These are phyloP conservation scores for Agaricus sinodeliciosus DNA, from an alignment of 768 basidiomycete genomes.

Conservation along the genomic window DNA sequence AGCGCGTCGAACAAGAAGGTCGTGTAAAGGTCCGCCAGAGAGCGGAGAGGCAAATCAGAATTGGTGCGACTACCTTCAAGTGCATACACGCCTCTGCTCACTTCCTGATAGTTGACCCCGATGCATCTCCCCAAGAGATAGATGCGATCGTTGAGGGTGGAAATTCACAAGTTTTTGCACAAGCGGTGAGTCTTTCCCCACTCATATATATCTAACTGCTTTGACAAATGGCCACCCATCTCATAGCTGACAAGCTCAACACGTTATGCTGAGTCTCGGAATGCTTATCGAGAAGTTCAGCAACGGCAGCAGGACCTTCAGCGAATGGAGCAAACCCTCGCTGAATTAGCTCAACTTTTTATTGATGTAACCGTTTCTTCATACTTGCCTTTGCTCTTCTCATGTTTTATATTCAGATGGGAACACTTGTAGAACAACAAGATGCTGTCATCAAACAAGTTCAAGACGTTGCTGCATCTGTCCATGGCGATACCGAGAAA, in stretches of 20 bases:
- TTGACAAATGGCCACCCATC: background rate
- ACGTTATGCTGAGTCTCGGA: constrained; percentile 76
- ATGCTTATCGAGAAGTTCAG: constrained; percentile 84
- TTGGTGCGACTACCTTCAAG: too few relatives aligned
- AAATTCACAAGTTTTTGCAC: constrained; percentile 68
- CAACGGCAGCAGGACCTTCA: constrained; percentile 81
- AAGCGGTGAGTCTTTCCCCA: constrained; percentile 43
- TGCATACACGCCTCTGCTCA: too few relatives aligned
- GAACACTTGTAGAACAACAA: constrained; percentile 70
- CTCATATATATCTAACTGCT: background rate
- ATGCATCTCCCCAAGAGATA: constrained; percentile 79
- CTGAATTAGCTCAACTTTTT: constrained; percentile 86
- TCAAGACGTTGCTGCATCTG: constrained; percentile 54
- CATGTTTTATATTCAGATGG: constrained; percentile 48
- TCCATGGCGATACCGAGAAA: constrained; percentile 61
- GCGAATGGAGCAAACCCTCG: constrained; percentile 80
- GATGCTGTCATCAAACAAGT: constrained; percentile 64
- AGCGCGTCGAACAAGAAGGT: constrained; percentile 67
- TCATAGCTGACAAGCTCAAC: constrained; percentile 65
- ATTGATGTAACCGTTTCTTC: constrained; percentile 51
- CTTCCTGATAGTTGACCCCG: constrained; percentile 64
- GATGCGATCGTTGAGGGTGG: constrained; percentile 61
- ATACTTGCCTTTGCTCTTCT: background rate
- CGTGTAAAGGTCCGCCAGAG: constrained; percentile 58
- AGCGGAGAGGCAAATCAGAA: constrained; percentile 71